Percentiles rank a stretch among this genome's conserved stretches.
Conservation (phyloP, 2,329 filamentous ascomycete genomes). For the Fusarium burgessii region DNA sequence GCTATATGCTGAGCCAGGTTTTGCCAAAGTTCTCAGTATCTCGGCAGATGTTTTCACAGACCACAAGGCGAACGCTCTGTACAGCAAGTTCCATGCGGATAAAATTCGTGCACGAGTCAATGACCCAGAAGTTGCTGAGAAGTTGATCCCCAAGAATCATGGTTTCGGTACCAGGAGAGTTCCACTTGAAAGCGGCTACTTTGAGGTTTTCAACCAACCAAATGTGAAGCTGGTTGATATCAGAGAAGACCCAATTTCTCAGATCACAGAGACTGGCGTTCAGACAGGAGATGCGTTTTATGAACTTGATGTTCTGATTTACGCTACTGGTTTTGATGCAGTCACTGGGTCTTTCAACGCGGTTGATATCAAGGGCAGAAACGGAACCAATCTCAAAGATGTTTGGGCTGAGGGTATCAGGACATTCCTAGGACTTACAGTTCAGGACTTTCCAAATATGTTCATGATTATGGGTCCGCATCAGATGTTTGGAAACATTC, state of each 20-base stretch:
- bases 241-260: constrained; percentile 27
- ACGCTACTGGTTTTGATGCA: constrained; percentile 41
- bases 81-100: constrained; percentile 36
- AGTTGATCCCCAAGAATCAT: constrained; percentile 32
- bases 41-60: constrained; percentile 29
- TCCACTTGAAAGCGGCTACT: constrained; percentile 37
- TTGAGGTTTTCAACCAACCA: constrained; percentile 30
- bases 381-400: constrained; percentile 51
- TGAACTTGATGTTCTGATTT: constrained; percentile 40
- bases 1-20: constrained; percentile 19
- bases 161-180: constrained; percentile 29
- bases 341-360: constrained; percentile 49
- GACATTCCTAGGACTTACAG: constrained; percentile 58
- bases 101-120: constrained; percentile 30
- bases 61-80: constrained; percentile 25
- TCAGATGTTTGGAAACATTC: constrained; percentile 58
- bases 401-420: constrained; percentile 53
- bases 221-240: constrained; percentile 37
- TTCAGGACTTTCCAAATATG: constrained; percentile 61
- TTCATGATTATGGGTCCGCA: constrained; percentile 60
- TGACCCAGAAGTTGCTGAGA: constrained; percentile 25
- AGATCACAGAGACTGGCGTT: constrained; percentile 33
- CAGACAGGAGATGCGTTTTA: constrained; percentile 16
- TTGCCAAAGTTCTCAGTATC: constrained; percentile 32
- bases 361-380: constrained; percentile 60